Conservation (phyloP, 768 basidiomycete species). For the Phanerodontia chrysosporium region DNA sequence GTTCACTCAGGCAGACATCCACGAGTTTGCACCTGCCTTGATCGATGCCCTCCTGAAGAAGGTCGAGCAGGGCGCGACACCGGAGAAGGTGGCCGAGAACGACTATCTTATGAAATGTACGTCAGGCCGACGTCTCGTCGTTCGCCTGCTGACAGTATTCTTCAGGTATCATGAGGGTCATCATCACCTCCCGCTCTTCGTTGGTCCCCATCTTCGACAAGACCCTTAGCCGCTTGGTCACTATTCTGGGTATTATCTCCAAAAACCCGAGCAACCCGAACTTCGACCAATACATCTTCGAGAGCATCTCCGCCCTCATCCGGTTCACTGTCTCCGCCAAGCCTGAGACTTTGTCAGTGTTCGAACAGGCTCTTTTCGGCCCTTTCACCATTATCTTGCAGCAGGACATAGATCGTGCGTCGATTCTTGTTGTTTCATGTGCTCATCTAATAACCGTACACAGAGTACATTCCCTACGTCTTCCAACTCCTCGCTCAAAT, state of each 20-base stretch:
- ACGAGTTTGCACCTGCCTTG: slow-evolving; percentile 73
- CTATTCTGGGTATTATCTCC: slow-evolving; percentile 81
- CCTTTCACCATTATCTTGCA: slow-evolving; percentile 86
- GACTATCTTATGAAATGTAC: slow-evolving; percentile 97
- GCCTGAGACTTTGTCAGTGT: slow-evolving; percentile 60
- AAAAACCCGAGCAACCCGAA: slow-evolving; percentile 97
- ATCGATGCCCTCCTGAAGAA: slow-evolving; percentile 69
- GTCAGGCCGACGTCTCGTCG: slow-evolving; percentile 27
- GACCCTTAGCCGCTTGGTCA: slow-evolving; percentile 69
- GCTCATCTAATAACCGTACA: neutral
- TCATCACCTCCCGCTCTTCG: slow-evolving; percentile 81
- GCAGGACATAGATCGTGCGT: slow-evolving; percentile 88
- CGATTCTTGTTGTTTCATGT: neutral
- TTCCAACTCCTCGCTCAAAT: slow-evolving; percentile 97
- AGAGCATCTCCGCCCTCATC: slow-evolving; percentile 91
- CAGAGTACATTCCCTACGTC: slow-evolving; percentile 96
- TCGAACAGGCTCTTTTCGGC: slow-evolving; percentile 80
- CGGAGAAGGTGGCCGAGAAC: slow-evolving; percentile 95
- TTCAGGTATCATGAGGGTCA: slow-evolving; percentile 92
- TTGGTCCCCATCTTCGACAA: slow-evolving; percentile 64
- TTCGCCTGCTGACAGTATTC: neutral
- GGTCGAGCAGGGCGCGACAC: slow-evolving; percentile 72
- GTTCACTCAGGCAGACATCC: slow-evolving; percentile 84
- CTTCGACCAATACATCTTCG: slow-evolving; percentile 97
- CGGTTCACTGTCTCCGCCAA: slow-evolving; percentile 51